These are phyloP conservation scores for Penicillium argentinense DNA, from an alignment of 495 filamentous ascomycete species.

Conservation along the genomic window DNA sequence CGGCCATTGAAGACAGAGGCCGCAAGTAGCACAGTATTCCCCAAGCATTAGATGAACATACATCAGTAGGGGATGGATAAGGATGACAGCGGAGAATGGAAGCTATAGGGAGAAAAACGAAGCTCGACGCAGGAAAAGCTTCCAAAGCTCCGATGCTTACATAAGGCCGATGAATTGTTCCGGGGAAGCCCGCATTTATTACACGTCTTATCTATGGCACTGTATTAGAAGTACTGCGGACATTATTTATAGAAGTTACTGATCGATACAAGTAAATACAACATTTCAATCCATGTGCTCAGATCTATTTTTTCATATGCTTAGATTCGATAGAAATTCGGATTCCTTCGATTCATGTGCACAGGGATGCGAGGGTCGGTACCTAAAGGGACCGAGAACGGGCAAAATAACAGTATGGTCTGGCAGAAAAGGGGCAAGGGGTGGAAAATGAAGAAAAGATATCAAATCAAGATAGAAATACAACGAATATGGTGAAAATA, in stretches of 20 bases:
- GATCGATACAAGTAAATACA: background rate
- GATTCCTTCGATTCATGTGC: constrained; percentile 12
- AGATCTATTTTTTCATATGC: background rate
- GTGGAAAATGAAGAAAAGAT: constrained; percentile 5
- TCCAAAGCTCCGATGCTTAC: constrained; percentile 18
- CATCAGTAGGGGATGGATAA: constrained; percentile 19
- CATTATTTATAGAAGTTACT: background rate
- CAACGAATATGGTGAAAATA: constrained; percentile 7
- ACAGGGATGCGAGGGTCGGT: constrained; percentile 6
- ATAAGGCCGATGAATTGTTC: constrained; percentile 16
- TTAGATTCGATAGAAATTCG: background rate
- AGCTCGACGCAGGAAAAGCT: constrained; percentile 26
- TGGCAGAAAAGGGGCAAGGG: constrained; percentile 4
- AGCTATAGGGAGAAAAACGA: constrained; percentile 24
- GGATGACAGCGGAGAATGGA: constrained; percentile 8
- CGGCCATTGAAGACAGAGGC: background rate
- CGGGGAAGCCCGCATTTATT: constrained; percentile 5
- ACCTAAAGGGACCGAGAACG: constrained; percentile 6
- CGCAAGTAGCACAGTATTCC: background rate
- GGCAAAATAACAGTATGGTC: background rate
- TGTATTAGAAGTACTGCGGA: too few relatives aligned
- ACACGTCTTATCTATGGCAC: too few relatives aligned
- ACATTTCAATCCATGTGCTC: too few relatives aligned
- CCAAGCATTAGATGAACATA: constrained; percentile 16
- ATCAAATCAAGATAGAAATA: constrained; percentile 7